Base-by-base conservation (phyloP, 192 early-diverging fungal species). In the Phlyctochytrium bullatum region DNA sequence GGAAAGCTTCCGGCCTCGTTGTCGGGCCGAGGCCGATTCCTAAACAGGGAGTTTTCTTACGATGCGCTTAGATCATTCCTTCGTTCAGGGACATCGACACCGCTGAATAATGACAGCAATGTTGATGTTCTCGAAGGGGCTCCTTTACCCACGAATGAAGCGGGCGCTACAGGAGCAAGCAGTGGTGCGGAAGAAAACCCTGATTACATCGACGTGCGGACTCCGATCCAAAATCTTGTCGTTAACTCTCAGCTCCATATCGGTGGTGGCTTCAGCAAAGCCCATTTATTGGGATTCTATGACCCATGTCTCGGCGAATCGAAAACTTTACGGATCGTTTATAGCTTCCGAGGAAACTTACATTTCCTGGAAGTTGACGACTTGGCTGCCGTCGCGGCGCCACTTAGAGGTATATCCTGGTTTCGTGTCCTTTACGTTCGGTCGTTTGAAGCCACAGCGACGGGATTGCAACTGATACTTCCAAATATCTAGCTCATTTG, bases 211-310 rank as follows among this genome's bases (percentile, higher is more conserved):
- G 97, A 99, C 77, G 96, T 97, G 1, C 93, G 93, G 2, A 71
- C 93, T 33, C 84, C 92, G 34, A 78, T 98, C 2, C 94, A 97
- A 61, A 83, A 88, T 2, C 76, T 98, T 34, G 91, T 98, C 16
- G 79, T 84, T 63, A 84, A 92, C 36, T 90, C 90, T 28, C 90
- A 97, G 77, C 80, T 99, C 64, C 90, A 90, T 23, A 90, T 99
- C 65, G 88, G 90, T 4, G 91, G 88, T 17, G 89, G 91, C 33
- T 86, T 87, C 67, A 91, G 93, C 69, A 97, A 97, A 87, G 80
- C 86, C 27, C 89, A 90, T 65, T 80, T 98, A 65, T 80, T 93
- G 33, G 96, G 96, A 2, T 98, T 98, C 75, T 97, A 92, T 66
- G 95, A 98, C 75, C 94, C 96, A 28, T 93, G 93, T 68, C 86